phyloP scores from a whole-genome alignment of 176 grass and related monocot genomes.

The Rhynchospora pubera region DNA sequence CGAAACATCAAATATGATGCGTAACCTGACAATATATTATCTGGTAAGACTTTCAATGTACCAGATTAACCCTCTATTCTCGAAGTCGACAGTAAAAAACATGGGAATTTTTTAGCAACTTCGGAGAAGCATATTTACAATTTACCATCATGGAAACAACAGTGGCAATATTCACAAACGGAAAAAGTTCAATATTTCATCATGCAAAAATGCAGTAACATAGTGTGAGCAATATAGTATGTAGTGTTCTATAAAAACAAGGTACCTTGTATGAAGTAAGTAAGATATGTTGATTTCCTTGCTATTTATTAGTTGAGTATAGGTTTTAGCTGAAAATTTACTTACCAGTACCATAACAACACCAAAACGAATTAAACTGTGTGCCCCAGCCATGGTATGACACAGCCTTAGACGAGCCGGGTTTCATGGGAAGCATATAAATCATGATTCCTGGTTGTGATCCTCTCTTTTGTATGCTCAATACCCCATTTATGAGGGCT shows the following conservation, averaged over 20 bases:
- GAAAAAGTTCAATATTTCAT: background rate
- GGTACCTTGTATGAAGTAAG: background rate
- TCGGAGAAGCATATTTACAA: background rate
- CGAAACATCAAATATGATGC: background rate
- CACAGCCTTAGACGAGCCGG: slow-evolving; percentile 62
- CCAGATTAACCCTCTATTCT: too few species aligned
- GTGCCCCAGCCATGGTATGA: slow-evolving; percentile 87
- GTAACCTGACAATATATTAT: background rate
- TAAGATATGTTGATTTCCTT: background rate
- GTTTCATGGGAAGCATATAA: slow-evolving; percentile 91
- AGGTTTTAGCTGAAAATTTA: background rate
- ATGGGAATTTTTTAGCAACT: background rate
- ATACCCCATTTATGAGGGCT: slow-evolving; percentile 72
- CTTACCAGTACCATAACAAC: slow-evolving; percentile 92
- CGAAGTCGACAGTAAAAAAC: background rate
- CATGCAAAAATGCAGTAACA: background rate
- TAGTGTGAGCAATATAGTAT: background rate
- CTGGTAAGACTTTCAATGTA: background rate
- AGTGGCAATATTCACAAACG: background rate
- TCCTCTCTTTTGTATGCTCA: slow-evolving; percentile 84
- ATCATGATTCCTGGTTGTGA: slow-evolving; percentile 90
- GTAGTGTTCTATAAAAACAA: too few species aligned
- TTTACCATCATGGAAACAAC: background rate
- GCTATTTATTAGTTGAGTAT: background rate
- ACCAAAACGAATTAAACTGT: slow-evolving; percentile 71